A percentile compares a stretch with the other conserved stretches of the same genome.
Conservation (phyloP, 352 stramenopile species). For the Albugo candida region DNA sequence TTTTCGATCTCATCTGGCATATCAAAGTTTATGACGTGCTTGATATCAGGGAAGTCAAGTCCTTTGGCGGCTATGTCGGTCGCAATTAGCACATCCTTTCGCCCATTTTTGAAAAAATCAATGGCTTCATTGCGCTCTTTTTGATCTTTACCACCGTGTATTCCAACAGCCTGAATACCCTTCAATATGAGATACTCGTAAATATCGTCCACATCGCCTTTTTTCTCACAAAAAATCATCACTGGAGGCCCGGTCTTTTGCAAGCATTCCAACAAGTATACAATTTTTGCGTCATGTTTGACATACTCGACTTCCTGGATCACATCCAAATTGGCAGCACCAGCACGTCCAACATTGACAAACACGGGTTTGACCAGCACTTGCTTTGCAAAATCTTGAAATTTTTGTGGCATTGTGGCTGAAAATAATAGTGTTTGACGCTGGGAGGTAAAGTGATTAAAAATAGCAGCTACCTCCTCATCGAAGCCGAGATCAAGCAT, state of each 20-base stretch:
- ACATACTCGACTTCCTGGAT: slow-evolving; percentile 99
- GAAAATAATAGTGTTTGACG: slow-evolving; percentile 96
- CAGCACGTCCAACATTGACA: slow-evolving; percentile 96
- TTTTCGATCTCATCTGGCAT: slow-evolving; percentile 99
- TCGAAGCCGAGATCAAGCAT: slow-evolving; percentile 94
- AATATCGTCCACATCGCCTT: slow-evolving; percentile 97
- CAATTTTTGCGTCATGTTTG: slow-evolving; percentile 97
- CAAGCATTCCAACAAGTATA: slow-evolving; percentile 96
- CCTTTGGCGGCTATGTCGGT: slow-evolving; percentile 98
- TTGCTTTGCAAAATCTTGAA: slow-evolving; percentile 96
- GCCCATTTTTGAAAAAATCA: slow-evolving; percentile 82
- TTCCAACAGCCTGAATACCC: slow-evolving; percentile 87
- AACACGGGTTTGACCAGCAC: slow-evolving; percentile 91
- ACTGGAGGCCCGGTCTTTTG: slow-evolving; percentile 97
- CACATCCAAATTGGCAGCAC: slow-evolving; percentile 96
- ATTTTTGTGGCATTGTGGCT: slow-evolving; percentile 98
- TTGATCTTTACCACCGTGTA: slow-evolving; percentile 97
- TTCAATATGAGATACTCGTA: slow-evolving; percentile 98
- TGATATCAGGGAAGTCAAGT: slow-evolving; percentile 97
- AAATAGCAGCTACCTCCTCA: slow-evolving; percentile 88
- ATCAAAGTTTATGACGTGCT: slow-evolving; percentile 99
- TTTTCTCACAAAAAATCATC: slow-evolving; percentile 95
- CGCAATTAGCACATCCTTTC: slow-evolving; percentile 95
- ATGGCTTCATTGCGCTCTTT: slow-evolving; percentile 95
- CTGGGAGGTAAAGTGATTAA: slow-evolving; percentile 95